Percentiles rank a stretch among this genome's conserved stretches.
phyloP scores from a whole-genome alignment of 352 stramenopile genomes.

The Globisporangium splendens region DNA sequence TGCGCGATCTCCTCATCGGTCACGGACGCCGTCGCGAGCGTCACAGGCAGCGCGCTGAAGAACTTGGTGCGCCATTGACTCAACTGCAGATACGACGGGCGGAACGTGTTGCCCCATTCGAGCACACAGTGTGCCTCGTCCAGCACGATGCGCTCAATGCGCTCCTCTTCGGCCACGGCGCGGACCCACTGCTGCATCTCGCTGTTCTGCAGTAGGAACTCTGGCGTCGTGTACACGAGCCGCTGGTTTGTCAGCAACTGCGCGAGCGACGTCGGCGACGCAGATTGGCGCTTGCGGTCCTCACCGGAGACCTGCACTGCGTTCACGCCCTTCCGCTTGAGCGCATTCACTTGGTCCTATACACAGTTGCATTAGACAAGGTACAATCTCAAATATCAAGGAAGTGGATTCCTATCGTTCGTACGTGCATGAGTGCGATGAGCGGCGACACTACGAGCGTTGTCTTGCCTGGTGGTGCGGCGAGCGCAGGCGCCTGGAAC shows the following conservation, averaged over 20 bases:
- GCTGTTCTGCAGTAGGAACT: constrained; percentile 68
- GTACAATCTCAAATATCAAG: not conserved
- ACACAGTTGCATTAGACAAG: not conserved
- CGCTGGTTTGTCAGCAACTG: constrained; percentile 36
- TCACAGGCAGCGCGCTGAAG: constrained; percentile 53
- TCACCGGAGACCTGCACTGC: constrained; percentile 44
- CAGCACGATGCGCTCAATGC: constrained; percentile 56
- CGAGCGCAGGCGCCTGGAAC: constrained; percentile 69
- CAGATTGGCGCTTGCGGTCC: constrained; percentile 14
- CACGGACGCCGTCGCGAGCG: constrained; percentile 68
- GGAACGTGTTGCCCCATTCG: constrained; percentile 79
- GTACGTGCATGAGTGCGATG: constrained; percentile 72
- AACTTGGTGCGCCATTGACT: constrained; percentile 46
- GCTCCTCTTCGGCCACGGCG: constrained; percentile 14
- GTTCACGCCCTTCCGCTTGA: constrained; percentile 53
- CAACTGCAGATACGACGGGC: constrained; percentile 65
- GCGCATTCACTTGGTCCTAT: constrained; percentile 69
- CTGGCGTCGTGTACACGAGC: constrained; percentile 79
- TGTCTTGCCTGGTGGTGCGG: constrained; percentile 23
- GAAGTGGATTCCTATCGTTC: constrained; percentile 5
- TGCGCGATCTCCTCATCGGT: constrained; percentile 55
- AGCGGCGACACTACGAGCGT: constrained; percentile 78
- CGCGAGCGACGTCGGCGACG: constrained; percentile 21
- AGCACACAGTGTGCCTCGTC: constrained; percentile 80
- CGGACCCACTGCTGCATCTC: constrained; percentile 51